Evolutionary conservation across 2,329 filamentous ascomycete species (phyloP).

Genomic region (Botryotinia convoluta): DNA sequence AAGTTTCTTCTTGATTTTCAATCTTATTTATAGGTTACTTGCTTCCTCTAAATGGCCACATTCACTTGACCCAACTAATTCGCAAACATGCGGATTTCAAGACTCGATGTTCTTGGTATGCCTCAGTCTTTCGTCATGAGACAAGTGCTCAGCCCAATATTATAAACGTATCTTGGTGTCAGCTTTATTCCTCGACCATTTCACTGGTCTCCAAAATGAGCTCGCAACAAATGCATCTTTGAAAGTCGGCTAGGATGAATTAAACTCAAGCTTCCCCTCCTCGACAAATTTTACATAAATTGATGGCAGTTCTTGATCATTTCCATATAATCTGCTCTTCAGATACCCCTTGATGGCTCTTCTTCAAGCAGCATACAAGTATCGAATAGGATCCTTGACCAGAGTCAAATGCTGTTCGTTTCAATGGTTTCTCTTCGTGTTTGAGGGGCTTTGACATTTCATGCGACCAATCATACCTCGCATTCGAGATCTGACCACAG

Average conservation of each 20-base stretch:
- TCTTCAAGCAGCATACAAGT: not conserved
- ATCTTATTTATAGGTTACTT: not conserved
- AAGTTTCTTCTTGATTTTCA: not conserved
- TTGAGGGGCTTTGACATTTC: constrained; percentile 9
- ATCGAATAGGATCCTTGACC: not conserved
- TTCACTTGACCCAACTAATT: not conserved
- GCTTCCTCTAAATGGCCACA: not conserved
- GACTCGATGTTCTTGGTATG: not conserved
- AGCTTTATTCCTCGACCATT: not conserved
- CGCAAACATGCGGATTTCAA: not conserved
- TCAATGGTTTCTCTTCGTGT: constrained; percentile 4
- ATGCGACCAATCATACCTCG: constrained; percentile 1
- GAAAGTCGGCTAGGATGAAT: not conserved
- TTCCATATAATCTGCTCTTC: not conserved
- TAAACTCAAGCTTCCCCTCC: not conserved
- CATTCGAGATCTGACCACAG: not conserved
- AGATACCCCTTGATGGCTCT: not conserved
- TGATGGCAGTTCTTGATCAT: not conserved
- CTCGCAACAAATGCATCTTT: not conserved
- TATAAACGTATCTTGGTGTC: not conserved
- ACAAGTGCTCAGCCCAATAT: constrained; percentile 2
- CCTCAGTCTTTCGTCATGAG: not conserved
- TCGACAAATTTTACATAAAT: not conserved
- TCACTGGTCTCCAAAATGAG: not conserved
- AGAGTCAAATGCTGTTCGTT: not conserved